Percentiles rank a stretch among this genome's conserved stretches.
These are phyloP conservation scores for Verbascum thapsus DNA, from an alignment of 257 asterid genomes.

Conservation along the genomic window DNA sequence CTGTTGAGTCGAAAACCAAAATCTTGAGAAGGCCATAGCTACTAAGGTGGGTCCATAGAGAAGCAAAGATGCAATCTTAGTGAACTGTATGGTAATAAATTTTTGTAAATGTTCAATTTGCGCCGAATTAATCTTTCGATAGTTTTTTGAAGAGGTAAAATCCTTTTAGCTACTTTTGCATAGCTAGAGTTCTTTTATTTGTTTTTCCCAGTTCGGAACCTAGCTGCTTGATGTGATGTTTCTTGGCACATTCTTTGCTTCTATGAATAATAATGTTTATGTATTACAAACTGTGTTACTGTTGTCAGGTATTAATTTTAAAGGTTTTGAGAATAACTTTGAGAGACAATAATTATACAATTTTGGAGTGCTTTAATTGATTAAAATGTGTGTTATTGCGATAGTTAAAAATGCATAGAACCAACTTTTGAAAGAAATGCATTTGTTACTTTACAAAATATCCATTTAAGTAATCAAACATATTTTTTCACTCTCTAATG, in stretches of 20 bases:
- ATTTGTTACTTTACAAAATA: not conserved
- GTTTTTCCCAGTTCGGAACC: not conserved
- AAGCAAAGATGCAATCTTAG: not conserved
- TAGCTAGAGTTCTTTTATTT: constrained; percentile 1
- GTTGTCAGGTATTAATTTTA: not conserved
- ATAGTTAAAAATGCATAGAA: not conserved
- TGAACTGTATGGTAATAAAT: not conserved
- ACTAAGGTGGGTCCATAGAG: constrained; percentile 6
- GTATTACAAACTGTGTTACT: not conserved
- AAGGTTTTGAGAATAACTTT: constrained; percentile 3
- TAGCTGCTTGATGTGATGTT: constrained; percentile 6
- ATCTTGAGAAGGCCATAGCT: constrained; percentile 12
- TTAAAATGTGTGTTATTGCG: not conserved
- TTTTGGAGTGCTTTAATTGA: constrained; percentile 16
- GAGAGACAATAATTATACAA: not conserved
- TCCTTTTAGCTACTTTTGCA: not conserved
- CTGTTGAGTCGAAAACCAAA: constrained; percentile 16
- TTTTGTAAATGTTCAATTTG: not conserved
- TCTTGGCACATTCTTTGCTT: not conserved
- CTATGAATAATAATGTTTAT: not conserved
- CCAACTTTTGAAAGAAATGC: not conserved
- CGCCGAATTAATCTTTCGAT: constrained; percentile 15
- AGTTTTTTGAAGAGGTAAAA: no score
- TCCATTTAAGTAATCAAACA: not conserved
- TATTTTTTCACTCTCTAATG: not conserved